phyloP scores from a whole-genome alignment of 108 stramenopile species.

The Bacterosira constricta region DNA sequence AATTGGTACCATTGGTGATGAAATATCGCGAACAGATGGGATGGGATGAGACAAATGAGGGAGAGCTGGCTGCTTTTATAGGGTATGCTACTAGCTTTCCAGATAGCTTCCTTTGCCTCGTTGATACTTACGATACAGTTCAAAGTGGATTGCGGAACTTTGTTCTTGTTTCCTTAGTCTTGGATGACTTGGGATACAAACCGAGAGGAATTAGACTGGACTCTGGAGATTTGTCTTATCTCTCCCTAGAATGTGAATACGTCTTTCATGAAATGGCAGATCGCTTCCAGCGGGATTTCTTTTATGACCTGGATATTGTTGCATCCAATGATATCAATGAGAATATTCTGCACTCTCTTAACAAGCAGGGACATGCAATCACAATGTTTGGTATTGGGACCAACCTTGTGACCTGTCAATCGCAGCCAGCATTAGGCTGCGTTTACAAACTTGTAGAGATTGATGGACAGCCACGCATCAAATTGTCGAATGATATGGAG shows the following conservation, averaged over 20 bases:
- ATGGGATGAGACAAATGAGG: slow-evolving; percentile 77
- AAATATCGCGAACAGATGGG: slow-evolving; percentile 59
- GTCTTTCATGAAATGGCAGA: slow-evolving; percentile 59
- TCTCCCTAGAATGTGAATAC: slow-evolving; percentile 68
- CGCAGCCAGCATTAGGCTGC: slow-evolving; percentile 98
- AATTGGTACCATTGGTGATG: slow-evolving; percentile 56
- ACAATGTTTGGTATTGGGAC: slow-evolving; percentile 99
- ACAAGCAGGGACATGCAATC: slow-evolving; percentile 88
- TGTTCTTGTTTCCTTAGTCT: slow-evolving; percentile 84
- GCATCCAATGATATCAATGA: slow-evolving; percentile 99
- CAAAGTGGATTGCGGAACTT: slow-evolving; percentile 94
- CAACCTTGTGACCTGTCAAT: slow-evolving; percentile 98
- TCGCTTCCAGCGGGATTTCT: slow-evolving; percentile 51
- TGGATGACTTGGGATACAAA: slow-evolving; percentile 88
- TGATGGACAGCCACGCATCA: slow-evolving; percentile 89
- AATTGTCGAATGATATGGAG: slow-evolving; percentile 88
- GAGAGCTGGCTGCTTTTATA: slow-evolving; percentile 97
- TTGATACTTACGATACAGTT: slow-evolving; percentile 99
- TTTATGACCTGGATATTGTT: slow-evolving; percentile 82
- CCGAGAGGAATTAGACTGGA: slow-evolving; percentile 95
- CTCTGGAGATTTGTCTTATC: slow-evolving; percentile 92
- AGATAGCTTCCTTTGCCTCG: slow-evolving; percentile 88
- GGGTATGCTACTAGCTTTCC: slow-evolving; percentile 96
- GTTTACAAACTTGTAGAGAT: slow-evolving; percentile 96
- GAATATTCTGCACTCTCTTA: slow-evolving; percentile 69